phyloP scores from a whole-genome alignment of 352 stramenopile species.

The Globisporangium ultimum region DNA sequence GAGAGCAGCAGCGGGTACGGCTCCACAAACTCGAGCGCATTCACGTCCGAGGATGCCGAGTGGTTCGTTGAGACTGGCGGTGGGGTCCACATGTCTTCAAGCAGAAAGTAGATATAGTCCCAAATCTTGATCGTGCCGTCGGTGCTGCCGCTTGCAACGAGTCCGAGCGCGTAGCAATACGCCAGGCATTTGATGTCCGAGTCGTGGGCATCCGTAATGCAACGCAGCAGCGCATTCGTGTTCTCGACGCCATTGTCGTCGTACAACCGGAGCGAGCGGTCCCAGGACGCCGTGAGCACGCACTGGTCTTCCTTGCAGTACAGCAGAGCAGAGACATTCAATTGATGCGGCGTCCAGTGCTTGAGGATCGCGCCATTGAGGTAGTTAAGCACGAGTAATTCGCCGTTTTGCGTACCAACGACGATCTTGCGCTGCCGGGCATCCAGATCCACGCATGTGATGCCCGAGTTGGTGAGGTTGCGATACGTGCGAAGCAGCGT shows the following conservation, averaged over 20 bases:
- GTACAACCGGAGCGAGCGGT: conserved; percentile 68
- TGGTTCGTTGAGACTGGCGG: background rate
- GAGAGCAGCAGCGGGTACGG: conserved; percentile 70
- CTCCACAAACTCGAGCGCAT: conserved; percentile 66
- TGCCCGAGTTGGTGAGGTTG: conserved; percentile 46
- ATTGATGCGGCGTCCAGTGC: conserved; percentile 58
- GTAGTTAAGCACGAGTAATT: conserved; percentile 71
- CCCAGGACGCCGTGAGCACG: conserved; percentile 73
- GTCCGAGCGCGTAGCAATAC: conserved; percentile 67
- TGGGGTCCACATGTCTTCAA: conserved; percentile 52
- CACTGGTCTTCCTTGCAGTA: conserved; percentile 79
- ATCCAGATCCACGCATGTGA: conserved; percentile 72
- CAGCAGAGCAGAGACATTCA: conserved; percentile 54
- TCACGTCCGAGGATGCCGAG: conserved; percentile 40
- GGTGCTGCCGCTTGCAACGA: conserved; percentile 56
- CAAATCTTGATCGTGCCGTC: conserved; percentile 79
- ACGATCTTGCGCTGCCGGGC: conserved; percentile 68
- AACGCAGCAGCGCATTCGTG: conserved; percentile 57
- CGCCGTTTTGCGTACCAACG: conserved; percentile 58
- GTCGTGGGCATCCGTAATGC: conserved; percentile 67
- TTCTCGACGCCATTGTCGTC: conserved; percentile 44
- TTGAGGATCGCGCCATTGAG: conserved; percentile 68
- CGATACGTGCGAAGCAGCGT: conserved; percentile 58
- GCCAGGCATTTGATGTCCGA: conserved; percentile 75
- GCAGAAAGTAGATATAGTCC: conserved; percentile 83